Evolutionary conservation across 345 rosid species (phyloP), one percentile per base, ranked within the genome.

Genomic region (Sonneratia alba): DNA sequence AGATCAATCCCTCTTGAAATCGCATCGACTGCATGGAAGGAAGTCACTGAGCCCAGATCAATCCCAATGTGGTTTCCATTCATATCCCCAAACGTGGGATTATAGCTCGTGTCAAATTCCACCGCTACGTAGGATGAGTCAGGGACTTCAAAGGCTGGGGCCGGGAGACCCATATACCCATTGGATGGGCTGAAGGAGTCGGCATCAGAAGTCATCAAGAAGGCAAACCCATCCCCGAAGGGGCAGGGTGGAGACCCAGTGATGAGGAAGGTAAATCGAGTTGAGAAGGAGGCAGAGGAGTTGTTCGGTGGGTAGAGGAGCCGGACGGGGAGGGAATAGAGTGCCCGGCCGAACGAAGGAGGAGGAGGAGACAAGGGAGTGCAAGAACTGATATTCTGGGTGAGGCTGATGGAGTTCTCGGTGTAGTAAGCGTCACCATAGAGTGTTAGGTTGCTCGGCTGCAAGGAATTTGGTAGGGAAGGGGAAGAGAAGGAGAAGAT

Each of bases 141-240:
- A 70, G 77, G 78, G 3, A 81, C 78, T 69, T 77, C 78, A 10
- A 78, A 76, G 48, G 67, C 68, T 1, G 82, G 82, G 3, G 84
- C 84, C 0, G 93, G 92, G 57, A 92, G 87, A 1, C 92, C 96
- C 78, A 87, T 80, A 79, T 81, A 87, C 24, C 96, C 97, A 27
- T 80, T 77, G 18, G 83, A 83, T 73, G 80, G 83, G 76, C 78
- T 77, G 72, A 88, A 88, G 34, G 97, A 92, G 51, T 89, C 86
- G 3, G 89, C 81, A 48, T 77, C 81, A 21, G 97, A 87, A 32
- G 96, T 84, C 78, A 92, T 85, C 84, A 92, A 88, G 92, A 89
- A 90, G 3, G 87, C 89, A 27, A 92, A 68, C 38, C 96, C 96
- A 6, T 92, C 97, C 21, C 96, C 97, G 14, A 80, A 87, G 63